Evolutionary conservation across 1,284 basidiomycete species (phyloP).

Genomic region (Trichosporon coremiiforme): DNA sequence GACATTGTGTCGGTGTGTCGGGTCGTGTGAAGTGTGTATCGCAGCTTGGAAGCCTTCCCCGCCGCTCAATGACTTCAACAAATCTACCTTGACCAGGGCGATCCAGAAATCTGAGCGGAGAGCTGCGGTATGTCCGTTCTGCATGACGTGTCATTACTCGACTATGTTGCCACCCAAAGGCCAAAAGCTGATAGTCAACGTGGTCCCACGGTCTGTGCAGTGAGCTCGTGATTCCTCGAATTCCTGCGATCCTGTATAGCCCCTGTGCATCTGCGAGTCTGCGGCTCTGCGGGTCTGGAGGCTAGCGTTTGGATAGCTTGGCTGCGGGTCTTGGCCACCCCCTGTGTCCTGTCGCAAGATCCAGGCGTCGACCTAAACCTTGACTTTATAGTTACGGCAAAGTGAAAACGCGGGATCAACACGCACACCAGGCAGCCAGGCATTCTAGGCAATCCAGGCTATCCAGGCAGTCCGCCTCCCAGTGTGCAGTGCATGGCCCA

Average conservation of each 20-base stretch:
- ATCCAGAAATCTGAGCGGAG: constrained; percentile 24
- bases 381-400: constrained; percentile 16
- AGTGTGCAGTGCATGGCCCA: background rate
- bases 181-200: background rate
- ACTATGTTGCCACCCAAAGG: background rate
- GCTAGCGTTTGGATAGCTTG: too few relatives aligned
- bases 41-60: background rate
- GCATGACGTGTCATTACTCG: background rate
- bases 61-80: constrained; percentile 3
- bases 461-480: background rate
- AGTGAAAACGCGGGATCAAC: constrained; percentile 19
- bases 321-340: background rate
- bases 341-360: background rate
- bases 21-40: constrained; percentile 16
- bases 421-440: background rate
- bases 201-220: background rate
- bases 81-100: background rate
- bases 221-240: background rate
- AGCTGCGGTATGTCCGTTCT: background rate
- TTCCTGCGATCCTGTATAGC: background rate
- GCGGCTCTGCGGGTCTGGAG: background rate
- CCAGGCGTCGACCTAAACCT: background rate
- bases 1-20: constrained; percentile 25
- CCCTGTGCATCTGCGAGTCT: background rate
- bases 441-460: too few relatives aligned